Evolutionary conservation across 148 eudicot species (phyloP).

Genomic region (Drosera capensis): DNA sequence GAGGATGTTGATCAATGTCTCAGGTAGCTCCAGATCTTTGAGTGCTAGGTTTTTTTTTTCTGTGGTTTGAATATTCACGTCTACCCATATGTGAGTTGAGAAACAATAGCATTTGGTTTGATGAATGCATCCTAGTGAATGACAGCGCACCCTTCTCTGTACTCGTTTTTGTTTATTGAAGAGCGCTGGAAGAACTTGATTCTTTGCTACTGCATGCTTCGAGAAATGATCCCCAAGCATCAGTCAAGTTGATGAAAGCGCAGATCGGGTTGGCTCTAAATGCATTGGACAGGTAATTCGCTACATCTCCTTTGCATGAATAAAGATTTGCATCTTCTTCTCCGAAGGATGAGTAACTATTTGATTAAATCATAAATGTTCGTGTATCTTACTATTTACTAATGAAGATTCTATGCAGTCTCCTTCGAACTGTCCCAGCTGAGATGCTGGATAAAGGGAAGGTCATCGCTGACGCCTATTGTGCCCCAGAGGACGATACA

Average conservation of each 20-base stretch:
- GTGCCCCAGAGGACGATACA: slow-evolving; percentile 29
- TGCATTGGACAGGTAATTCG: slow-evolving; percentile 55
- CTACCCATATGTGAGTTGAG: too few relatives aligned
- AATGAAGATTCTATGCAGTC: slow-evolving; percentile 25
- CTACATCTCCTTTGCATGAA: background rate
- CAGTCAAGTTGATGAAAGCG: slow-evolving; percentile 58
- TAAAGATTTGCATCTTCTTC: background rate
- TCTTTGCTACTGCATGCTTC: slow-evolving; percentile 73
- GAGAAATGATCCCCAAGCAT: slow-evolving; percentile 50
- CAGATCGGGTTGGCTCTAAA: slow-evolving; percentile 41
- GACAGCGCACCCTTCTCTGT: too few relatives aligned
- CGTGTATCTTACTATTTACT: background rate
- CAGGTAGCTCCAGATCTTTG: slow-evolving; percentile 28
- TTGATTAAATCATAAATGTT: background rate
- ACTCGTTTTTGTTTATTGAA: slow-evolving; percentile 9
- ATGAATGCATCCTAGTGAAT: too few relatives aligned
- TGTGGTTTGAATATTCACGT: too few relatives aligned
- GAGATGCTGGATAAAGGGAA: slow-evolving; percentile 71
- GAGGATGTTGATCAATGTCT: slow-evolving; percentile 70
- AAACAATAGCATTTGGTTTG: too few relatives aligned
- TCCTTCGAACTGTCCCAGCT: slow-evolving; percentile 71
- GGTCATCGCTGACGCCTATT: slow-evolving; percentile 79
- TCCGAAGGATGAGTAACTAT: background rate
- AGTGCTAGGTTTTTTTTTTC: too few relatives aligned
- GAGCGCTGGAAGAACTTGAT: slow-evolving; percentile 88